Evolutionary conservation across 2,329 filamentous ascomycete genomes (phyloP), one percentile per base, ranked within the genome.

Genomic region (Diaporthe longicolla): DNA sequence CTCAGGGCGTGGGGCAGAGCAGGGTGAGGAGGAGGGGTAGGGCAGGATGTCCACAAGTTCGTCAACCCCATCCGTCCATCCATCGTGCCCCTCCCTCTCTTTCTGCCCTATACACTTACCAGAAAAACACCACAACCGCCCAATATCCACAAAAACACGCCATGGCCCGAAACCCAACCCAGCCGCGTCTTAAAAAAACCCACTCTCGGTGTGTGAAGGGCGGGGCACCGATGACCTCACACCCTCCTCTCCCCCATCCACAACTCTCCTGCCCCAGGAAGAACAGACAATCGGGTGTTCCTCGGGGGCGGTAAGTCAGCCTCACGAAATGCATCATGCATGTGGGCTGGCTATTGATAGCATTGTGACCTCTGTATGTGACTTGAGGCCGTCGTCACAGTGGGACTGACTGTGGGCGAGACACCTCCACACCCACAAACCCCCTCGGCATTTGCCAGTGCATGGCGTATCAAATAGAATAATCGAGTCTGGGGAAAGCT

Each of bases 401-500:
- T 63, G 59, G 40, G 59, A 63, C 40, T 26, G 8, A 21, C 45
- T 21, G 17, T 11, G 10, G 40, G 59, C 59, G 40, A 63, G 6
- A 43, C 63, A 35, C 29, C 5, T 43, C 40, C 40, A 43, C 40
- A 43, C 17, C 40, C 40, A 43, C 17, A 19, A 19, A 43, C 29
- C 63, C 45, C 48, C 3, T 37, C 63, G 63, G 63, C 63, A 66
- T 45, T 66, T 66, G 45, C 45, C 63, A 66, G 29, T 66, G 21
- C 63, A 52, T 52, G 32, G 21, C 21, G n/a, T 45, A 61, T 24
- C 37, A 29, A 29, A 26, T n/a, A 66, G 45, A 13, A 19, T 26
- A 37, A 45, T 17, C 63, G 45, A 66, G 63, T 66, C 63, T 66
- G 63, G 63, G 63, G 63, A 66, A 66, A 52, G 63, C 63, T 66